Evolutionary conservation across 257 asterid genomes (phyloP), one percentile per base, ranked within the genome.

Genomic region (Capsicum chinense): DNA sequence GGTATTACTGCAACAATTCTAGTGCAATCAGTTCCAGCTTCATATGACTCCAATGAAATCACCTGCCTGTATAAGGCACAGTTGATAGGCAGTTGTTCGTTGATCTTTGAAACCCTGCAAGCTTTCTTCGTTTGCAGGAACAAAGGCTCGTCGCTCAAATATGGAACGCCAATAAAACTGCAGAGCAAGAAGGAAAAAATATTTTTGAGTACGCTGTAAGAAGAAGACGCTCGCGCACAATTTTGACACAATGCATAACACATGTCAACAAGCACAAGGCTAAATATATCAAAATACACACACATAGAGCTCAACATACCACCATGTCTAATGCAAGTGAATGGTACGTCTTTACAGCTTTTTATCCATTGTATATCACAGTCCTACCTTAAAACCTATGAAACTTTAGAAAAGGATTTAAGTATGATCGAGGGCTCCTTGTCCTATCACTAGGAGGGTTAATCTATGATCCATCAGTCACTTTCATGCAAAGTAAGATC

Each of bases 151-250:
- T 33, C 68, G 0, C 68, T 83, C 85, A 83, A 26, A 83, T 68
- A 83, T 54, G 85, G 80, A 83, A 56, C 50, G 58, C 85, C 68
- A 83, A 54, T 66, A 67, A n/a, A 54, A 68, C 85, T 83, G 85
- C 68, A 67, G 56, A 81, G 39, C 52, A 83, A 68, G 64, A 19
- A 57, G 16, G 47, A 6, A 5, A 10, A 5, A 19, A 35, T 47
- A 14, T 21, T 3, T 33, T 5, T 19, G 39, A 81, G 52, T 60
- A 7, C 60, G 47, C n/a, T 60, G 19, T 17, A 59, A 33, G 15
- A 16, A 56, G 44, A 79, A 21, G 33, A 35, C 26, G 33, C 19
- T 56, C 67, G 56, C 35, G 21, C 63, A 11, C 83, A 79, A 64
- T 68, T 68, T 37, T 68, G 54, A 39, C 73, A 15, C 50, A 33